A percentile compares a stretch with the other conserved stretches of the same genome.
Evolutionary conservation across 768 basidiomycete species (phyloP).

Genomic region (Obba rivulosa): DNA sequence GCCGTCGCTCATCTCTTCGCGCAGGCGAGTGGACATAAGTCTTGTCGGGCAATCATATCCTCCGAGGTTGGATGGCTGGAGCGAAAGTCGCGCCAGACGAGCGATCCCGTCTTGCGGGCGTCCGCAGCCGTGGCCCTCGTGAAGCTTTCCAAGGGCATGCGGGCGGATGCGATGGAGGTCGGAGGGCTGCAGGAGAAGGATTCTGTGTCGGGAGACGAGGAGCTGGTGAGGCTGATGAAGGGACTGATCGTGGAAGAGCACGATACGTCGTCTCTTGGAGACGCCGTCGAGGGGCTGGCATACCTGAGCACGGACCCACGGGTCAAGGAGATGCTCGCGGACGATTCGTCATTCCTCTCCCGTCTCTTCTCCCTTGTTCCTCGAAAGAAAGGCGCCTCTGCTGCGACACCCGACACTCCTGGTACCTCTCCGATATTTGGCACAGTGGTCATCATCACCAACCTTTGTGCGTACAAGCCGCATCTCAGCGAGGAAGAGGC

Average conservation of each 20-base stretch:
- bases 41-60: conserved; percentile 58
- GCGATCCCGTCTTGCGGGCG: conserved; percentile 45
- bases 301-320: conserved; percentile 64
- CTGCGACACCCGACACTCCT: conserved; percentile 19
- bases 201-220: conserved; percentile 30
- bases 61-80: conserved; percentile 66
- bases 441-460: conserved; percentile 66
- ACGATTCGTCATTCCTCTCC: conserved; percentile 47
- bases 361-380: conserved; percentile 54
- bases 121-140: conserved; percentile 70
- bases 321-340: conserved; percentile 59
- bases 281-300: conserved; percentile 82
- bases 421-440: conserved; percentile 69
- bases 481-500: conserved; percentile 73
- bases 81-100: conserved; percentile 42
- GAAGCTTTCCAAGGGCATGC: conserved; percentile 64
- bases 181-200: conserved; percentile 12
- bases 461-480: conserved; percentile 68
- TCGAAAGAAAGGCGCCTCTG: conserved; percentile 32
- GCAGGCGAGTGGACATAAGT: conserved; percentile 71
- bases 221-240: conserved; percentile 52
- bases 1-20: conserved; percentile 70
- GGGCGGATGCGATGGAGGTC: conserved; percentile 38
- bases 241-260: conserved; percentile 41
- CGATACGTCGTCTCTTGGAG: conserved; percentile 40